Base-by-base conservation (phyloP, 108 stramenopile genomes). In the Pseudonitzschia multiseries region DNA sequence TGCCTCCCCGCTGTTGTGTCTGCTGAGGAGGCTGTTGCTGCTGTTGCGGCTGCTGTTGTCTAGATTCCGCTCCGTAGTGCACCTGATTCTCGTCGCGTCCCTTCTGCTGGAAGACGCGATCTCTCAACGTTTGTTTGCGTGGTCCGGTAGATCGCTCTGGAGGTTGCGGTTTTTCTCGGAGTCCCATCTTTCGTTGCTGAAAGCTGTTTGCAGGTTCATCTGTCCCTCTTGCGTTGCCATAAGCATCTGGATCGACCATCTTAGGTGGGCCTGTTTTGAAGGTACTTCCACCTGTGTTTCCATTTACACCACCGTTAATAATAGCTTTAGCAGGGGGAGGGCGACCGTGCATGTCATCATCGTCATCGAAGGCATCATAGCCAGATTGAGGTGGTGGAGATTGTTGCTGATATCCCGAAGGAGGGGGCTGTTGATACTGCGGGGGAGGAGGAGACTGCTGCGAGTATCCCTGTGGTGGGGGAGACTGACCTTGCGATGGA, bases 1-100 rank as follows among this genome's bases (percentile, higher is more conserved):
- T 56, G 12, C 54, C 54, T 62, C 32, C 33, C 13, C 61, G 61
- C 29, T n/a, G 61, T n/a, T n/a, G n/a, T n/a, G n/a, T n/a, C 32
- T 40, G 1, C 61, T 67, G 66, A 22, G 48, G 66, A 8, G 44
- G 66, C 4, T 21, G 62, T 2, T 10, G 24, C 26, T 21, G 54
- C n/a, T 33, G 61, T 13, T 12, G 61, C 9, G 9, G 61, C 29
- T 62, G 61, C 8, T 33, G 32, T n/a, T n/a, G 46, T 22, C 8
- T 40, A 8, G 21, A 44, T 21, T 44, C 20, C 24, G 42, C 33
- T 44, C 66, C 66, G n/a, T 50, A 67, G 21, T 36, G 66, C 14
- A 48, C 21, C 36, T 67, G 46, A 67, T 67, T 67, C 28, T 67
- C 66, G 44, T 50, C 66, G 28, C 66, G 66, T 0, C 66, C 66